These are phyloP conservation scores for Malassezia japonica DNA, from an alignment of 1,284 basidiomycete species.

Conservation along the genomic window DNA sequence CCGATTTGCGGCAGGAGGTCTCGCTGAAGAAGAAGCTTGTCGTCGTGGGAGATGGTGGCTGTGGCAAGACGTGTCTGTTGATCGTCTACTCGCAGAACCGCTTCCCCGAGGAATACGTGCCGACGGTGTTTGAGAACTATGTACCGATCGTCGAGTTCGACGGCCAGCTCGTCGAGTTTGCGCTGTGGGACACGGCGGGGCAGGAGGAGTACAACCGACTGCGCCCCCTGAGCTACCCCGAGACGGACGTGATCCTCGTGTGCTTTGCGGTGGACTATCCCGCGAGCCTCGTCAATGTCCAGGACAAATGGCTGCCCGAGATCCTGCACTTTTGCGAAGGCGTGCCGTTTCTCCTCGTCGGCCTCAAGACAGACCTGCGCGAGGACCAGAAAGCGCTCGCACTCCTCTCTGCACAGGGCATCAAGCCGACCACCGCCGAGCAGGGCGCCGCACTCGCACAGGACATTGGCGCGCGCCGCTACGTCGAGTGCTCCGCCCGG, in stretches of 20 bases:
- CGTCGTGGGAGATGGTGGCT: slow-evolving; percentile 68
- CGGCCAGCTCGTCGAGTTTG: slow-evolving; percentile 80
- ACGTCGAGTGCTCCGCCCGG: slow-evolving; percentile 90
- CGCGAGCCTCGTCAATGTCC: slow-evolving; percentile 83
- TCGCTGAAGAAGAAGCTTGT: slow-evolving; percentile 44
- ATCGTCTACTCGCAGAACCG: slow-evolving; percentile 87
- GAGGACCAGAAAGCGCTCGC: slow-evolving; percentile 73
- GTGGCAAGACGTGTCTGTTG: slow-evolving; percentile 63
- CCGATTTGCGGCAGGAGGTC: slow-evolving; percentile 15
- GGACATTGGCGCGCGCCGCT: slow-evolving; percentile 81
- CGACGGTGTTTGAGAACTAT: slow-evolving; percentile 91
- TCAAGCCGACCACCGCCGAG: slow-evolving; percentile 66
- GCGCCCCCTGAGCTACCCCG: slow-evolving; percentile 85
- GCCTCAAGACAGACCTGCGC: slow-evolving; percentile 74
- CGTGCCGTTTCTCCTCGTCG: slow-evolving; percentile 84
- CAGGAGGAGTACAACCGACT: slow-evolving; percentile 96
- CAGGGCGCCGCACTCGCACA: slow-evolving; percentile 58
- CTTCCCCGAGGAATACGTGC: slow-evolving; percentile 96
- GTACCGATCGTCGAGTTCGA: slow-evolving; percentile 82
- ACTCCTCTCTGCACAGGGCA: slow-evolving; percentile 87
- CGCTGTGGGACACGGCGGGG: slow-evolving; percentile 95
- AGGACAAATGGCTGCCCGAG: slow-evolving; percentile 89
- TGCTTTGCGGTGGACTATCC: slow-evolving; percentile 96
- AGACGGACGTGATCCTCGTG: slow-evolving; percentile 90
- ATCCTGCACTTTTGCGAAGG: slow-evolving; percentile 93